phyloP scores from a whole-genome alignment of 2,329 filamentous ascomycete genomes.

The Lasiodiplodia sp. region DNA sequence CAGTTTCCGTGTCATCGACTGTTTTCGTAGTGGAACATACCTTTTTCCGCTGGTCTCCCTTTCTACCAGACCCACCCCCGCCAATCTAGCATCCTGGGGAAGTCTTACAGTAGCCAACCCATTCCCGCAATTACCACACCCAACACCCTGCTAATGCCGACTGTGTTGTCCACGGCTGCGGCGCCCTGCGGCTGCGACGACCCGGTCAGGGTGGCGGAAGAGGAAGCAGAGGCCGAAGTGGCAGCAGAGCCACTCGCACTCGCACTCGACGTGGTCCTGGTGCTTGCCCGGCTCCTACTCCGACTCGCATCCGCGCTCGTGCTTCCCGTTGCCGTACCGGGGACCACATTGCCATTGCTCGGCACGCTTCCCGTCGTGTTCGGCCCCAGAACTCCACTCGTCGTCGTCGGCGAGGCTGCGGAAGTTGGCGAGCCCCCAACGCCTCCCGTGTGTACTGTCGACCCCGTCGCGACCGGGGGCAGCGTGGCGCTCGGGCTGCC shows the following conservation, averaged over 20 bases:
- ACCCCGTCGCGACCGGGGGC: constrained; percentile 7
- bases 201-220: neutral
- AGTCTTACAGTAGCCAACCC: constrained; percentile 5
- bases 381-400: constrained; percentile 11
- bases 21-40: too few species aligned
- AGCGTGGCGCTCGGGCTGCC: neutral
- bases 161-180: neutral
- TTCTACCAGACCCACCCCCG: too few species aligned
- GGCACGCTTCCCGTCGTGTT: constrained; percentile 22
- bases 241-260: neutral
- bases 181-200: neutral
- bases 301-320: neutral
- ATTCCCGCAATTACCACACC: constrained; percentile 1
- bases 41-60: too few species aligned
- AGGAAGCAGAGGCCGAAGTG: neutral
- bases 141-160: neutral
- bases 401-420: neutral
- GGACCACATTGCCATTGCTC: constrained; percentile 14
- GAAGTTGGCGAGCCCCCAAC: neutral
- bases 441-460: constrained; percentile 18
- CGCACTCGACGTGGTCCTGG: neutral
- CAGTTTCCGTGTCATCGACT: too few species aligned
- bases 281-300: too few species aligned
- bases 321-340: neutral
- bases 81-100: too few species aligned